Conservation (phyloP, 176 grass and related monocot species). For the Triticum timopheevii region DNA sequence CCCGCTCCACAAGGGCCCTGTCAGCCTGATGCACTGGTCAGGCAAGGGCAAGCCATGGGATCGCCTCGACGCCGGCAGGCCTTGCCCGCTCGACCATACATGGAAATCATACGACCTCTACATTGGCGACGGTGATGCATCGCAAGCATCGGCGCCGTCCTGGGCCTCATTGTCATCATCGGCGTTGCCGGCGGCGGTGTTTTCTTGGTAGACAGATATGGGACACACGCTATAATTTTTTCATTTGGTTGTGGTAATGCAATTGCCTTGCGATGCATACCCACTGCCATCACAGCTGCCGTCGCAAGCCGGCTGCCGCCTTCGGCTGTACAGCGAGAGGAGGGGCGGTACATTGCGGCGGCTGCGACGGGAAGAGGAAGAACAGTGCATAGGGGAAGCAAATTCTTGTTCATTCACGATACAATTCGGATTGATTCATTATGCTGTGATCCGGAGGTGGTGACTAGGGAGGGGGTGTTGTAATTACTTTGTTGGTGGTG, state of each 20-base stretch:
- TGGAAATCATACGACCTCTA: conserved; percentile 83
- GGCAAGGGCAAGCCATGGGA: conserved; percentile 94
- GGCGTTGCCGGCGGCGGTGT: conserved; percentile 31
- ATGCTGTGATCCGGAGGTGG: conserved; percentile 23
- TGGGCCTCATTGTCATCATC: conserved; percentile 33
- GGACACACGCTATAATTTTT: conserved; percentile 40
- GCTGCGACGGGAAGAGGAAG: neutral
- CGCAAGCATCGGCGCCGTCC: conserved; percentile 33
- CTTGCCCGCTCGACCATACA: conserved; percentile 70
- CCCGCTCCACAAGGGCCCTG: conserved; percentile 72
- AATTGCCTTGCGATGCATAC: conserved; percentile 31
- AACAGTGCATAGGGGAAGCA: conserved; percentile 32
- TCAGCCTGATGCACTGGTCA: conserved; percentile 93
- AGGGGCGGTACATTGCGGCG: conserved; percentile 34
- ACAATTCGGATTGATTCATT: conserved; percentile 61
- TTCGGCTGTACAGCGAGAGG: conserved; percentile 61
- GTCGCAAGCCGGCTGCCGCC: conserved; percentile 36
- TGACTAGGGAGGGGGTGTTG: conserved; percentile 3
- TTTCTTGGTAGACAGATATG: conserved; percentile 58
- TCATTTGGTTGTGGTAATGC: conserved; percentile 23
- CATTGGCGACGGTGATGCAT: conserved; percentile 22
- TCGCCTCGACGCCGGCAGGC: conserved; percentile 64
- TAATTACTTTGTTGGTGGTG: conserved; percentile 62
- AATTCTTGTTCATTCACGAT: conserved; percentile 50
- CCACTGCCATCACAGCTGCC: conserved; percentile 26